Conservation (phyloP, 2,329 filamentous ascomycete genomes). For the Xylaria sp. region DNA sequence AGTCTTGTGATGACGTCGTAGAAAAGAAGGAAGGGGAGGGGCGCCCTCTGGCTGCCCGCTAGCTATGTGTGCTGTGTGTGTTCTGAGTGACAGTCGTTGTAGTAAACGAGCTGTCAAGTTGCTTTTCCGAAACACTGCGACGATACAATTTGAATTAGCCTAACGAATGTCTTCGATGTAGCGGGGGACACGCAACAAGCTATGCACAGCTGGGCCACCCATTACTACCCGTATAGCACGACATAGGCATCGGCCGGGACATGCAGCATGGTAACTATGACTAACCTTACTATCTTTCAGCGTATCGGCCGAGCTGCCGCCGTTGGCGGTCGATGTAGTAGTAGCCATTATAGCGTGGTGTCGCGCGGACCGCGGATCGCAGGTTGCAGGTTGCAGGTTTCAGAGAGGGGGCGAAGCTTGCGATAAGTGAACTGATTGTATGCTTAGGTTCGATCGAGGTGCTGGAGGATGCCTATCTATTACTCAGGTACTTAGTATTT, state of each 20-base stretch:
- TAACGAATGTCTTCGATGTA: constrained; percentile 16
- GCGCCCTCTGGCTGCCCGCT: not conserved
- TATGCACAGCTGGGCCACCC: too few species aligned
- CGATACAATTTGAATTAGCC: constrained; percentile 40
- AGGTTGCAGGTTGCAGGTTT: constrained; percentile 28
- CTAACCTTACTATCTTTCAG: constrained; percentile 62
- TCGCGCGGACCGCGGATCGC: too few species aligned
- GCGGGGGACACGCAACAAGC: too few species aligned
- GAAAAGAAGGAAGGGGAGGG: constrained; percentile 18
- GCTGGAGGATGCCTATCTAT: constrained; percentile 25
- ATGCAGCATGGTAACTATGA: not conserved
- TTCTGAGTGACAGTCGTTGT: not conserved
- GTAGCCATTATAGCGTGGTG: constrained; percentile 47
- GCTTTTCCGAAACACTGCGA: constrained; percentile 43
- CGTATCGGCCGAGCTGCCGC: constrained; percentile 53
- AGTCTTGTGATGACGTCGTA: constrained; percentile 37
- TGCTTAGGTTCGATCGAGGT: constrained; percentile 15
- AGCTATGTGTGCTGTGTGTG: not conserved
- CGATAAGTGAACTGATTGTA: constrained; percentile 1
- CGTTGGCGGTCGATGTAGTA: constrained; percentile 49
- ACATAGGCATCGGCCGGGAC: too few species aligned
- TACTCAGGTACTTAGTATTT: too few species aligned
- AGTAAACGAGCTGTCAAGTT: not conserved
- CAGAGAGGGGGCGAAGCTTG: constrained; percentile 10
- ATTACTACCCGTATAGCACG: too few species aligned